Conservation (phyloP, 2,329 filamentous ascomycete genomes). For the Microascus cirrosus region DNA sequence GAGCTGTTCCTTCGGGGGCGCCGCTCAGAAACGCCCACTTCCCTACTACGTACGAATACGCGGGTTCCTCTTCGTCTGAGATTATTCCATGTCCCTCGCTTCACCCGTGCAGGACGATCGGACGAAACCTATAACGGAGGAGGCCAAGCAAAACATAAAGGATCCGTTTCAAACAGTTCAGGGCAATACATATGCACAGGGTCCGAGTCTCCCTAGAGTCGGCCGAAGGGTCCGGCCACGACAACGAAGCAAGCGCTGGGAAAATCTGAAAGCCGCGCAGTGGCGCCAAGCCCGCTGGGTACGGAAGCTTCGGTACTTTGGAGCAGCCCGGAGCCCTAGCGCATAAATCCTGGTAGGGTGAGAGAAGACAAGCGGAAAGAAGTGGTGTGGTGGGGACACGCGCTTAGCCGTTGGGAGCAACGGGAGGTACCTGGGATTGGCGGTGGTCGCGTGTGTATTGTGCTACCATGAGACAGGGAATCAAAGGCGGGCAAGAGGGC, state of each 20-base stretch:
- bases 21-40: too few species aligned
- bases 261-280: not conserved
- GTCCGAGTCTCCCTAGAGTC: too few species aligned
- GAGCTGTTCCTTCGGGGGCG: too few species aligned
- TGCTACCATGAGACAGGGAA: not conserved
- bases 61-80: too few species aligned
- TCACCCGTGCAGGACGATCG: too few species aligned
- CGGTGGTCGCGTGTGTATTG: not conserved
- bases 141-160: too few species aligned
- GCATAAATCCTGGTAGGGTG: not conserved
- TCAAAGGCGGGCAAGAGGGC: not conserved
- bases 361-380: not conserved
- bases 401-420: not conserved
- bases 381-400: not conserved
- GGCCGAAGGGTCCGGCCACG: not conserved
- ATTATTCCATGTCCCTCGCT: too few species aligned
- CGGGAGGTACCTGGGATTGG: not conserved
- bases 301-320: not conserved
- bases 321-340: not conserved
- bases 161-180: too few species aligned
- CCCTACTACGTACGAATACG: too few species aligned
- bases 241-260: not conserved
- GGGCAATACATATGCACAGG: too few species aligned
- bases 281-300: not conserved
- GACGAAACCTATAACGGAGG: too few species aligned